Percentiles rank a stretch among this genome's conserved stretches.
These are phyloP conservation scores for Lipomyces japonicus DNA, from an alignment of 805 yeast species.

Conservation along the genomic window DNA sequence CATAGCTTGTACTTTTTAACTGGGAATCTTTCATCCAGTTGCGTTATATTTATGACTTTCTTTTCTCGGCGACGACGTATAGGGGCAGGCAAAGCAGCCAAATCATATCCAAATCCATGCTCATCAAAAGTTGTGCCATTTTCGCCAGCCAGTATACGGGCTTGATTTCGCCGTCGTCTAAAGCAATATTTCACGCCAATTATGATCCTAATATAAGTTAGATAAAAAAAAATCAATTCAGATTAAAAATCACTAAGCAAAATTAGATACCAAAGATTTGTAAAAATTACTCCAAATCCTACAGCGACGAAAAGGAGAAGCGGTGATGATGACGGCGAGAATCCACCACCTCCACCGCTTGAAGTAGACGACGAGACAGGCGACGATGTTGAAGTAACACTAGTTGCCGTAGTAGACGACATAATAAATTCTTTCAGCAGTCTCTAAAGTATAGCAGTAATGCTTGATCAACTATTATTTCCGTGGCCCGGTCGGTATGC, in stretches of 20 bases:
- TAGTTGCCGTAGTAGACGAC: conserved; percentile 1
- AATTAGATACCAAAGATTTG: conserved; percentile 34
- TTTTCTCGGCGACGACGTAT: conserved; percentile 30
- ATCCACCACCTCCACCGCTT: background rate
- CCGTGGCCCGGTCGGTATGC: too few species aligned
- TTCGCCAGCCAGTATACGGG: conserved; percentile 13
- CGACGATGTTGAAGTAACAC: conserved; percentile 10
- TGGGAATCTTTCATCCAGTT: conserved; percentile 36
- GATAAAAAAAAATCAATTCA: background rate
- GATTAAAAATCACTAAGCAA: background rate
- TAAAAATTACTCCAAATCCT: conserved; percentile 39
- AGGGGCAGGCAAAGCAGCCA: conserved; percentile 19
- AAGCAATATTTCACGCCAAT: conserved; percentile 37
- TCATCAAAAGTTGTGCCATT: conserved; percentile 4
- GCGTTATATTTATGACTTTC: conserved; percentile 33
- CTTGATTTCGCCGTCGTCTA: conserved; percentile 29
- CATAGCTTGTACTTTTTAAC: conserved; percentile 34
- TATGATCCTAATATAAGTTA: conserved; percentile 28
- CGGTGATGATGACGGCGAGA: conserved; percentile 29
- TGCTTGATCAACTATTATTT: too few species aligned
- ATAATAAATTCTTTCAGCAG: background rate
- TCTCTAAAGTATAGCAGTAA: too few species aligned
- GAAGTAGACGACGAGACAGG: conserved; percentile 4
- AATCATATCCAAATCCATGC: conserved; percentile 16
- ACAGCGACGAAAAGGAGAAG: conserved; percentile 39